A percentile compares a stretch with the other conserved stretches of the same genome.
Conservation (phyloP, 257 asterid genomes). For the Solanum lignicaule region DNA sequence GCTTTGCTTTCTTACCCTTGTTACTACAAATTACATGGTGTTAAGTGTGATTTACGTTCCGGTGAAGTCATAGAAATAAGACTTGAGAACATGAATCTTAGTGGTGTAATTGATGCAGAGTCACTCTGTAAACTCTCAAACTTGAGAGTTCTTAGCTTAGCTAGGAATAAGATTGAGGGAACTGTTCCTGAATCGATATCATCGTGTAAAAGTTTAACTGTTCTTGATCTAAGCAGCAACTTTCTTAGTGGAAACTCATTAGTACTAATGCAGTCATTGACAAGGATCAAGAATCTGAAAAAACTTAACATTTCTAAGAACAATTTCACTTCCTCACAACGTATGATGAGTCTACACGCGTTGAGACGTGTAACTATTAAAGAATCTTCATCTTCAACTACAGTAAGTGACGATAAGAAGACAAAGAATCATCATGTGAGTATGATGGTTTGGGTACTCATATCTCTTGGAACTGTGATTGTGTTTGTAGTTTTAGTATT, state of each 20-base stretch:
- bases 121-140: slow-evolving; percentile 13
- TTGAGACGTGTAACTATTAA: not conserved
- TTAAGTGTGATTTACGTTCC: not conserved
- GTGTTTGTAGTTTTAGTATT: not conserved
- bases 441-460: slow-evolving; percentile 1
- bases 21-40: slow-evolving; percentile 1
- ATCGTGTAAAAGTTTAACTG: slow-evolving; percentile 3
- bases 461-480: slow-evolving; percentile 5
- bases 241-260: slow-evolving; percentile 7
- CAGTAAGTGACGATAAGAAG: not conserved
- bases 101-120: slow-evolving; percentile 18
- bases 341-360: not conserved
- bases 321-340: not conserved
- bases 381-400: not conserved
- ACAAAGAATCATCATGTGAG: not conserved
- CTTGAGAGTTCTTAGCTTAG: slow-evolving; percentile 13
- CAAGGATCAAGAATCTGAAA: slow-evolving; percentile 13
- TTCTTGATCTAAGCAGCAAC: slow-evolving; percentile 13
- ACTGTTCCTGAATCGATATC: slow-evolving; percentile 6
- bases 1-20: slow-evolving; percentile 1
- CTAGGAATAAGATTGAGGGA: slow-evolving; percentile 10
- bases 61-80: not conserved
- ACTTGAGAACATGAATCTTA: slow-evolving; percentile 6
- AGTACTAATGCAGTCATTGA: slow-evolving; percentile 1
- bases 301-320: slow-evolving; percentile 12